Percentiles rank a stretch among this genome's conserved stretches.
These are phyloP conservation scores for Phytomonas serpens DNA, from an alignment of 208 protist genomes.

Conservation along the genomic window DNA sequence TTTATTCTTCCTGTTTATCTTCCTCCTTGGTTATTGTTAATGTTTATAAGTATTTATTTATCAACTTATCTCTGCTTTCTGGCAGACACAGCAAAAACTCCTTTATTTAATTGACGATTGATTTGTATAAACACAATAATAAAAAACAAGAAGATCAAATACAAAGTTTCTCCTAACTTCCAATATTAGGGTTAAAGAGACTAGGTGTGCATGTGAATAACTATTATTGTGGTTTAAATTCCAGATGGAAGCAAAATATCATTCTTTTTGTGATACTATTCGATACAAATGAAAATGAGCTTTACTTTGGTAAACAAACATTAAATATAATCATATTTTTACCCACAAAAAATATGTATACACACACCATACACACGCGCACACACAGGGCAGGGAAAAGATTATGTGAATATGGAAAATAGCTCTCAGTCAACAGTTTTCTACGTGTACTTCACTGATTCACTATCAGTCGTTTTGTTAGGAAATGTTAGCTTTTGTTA, in stretches of 20 bases:
- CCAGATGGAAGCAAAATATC: neutral
- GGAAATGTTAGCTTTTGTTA: constrained; percentile 16
- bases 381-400: neutral
- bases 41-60: neutral
- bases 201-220: neutral
- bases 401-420: too few species aligned
- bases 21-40: neutral
- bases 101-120: neutral
- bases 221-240: neutral
- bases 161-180: neutral
- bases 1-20: neutral
- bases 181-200: neutral
- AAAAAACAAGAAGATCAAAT: neutral
- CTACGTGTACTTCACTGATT: constrained; percentile 9
- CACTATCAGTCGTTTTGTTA: constrained; percentile 37
- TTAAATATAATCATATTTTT: neutral
- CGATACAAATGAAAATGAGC: neutral
- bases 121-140: neutral
- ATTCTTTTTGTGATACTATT: neutral
- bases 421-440: neutral
- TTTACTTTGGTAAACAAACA: neutral
- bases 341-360: too few species aligned
- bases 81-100: neutral
- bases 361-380: neutral
- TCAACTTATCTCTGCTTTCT: neutral